phyloP scores from a whole-genome alignment of 2,329 filamentous ascomycete species.

The Rhexocercosporidium sp. region DNA sequence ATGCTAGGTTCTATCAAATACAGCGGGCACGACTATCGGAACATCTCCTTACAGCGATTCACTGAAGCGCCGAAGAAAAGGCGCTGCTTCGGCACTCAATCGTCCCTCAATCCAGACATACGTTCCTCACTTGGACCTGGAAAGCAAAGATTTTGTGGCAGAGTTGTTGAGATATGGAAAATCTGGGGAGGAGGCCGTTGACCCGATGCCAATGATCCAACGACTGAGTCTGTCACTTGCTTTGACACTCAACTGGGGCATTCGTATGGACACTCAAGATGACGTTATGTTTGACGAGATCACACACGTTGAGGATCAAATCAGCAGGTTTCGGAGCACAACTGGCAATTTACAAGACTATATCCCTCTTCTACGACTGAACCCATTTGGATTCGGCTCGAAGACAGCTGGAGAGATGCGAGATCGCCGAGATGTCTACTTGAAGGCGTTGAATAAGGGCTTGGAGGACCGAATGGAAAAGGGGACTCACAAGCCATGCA shows the following conservation, averaged over 20 bases:
- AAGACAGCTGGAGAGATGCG: constrained; percentile 64
- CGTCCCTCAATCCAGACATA: constrained; percentile 68
- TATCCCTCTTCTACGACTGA: constrained; percentile 62
- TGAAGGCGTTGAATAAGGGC: constrained; percentile 60
- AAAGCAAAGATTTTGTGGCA: constrained; percentile 65
- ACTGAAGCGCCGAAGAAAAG: constrained; percentile 67
- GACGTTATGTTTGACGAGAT: constrained; percentile 66
- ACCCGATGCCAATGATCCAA: constrained; percentile 73
- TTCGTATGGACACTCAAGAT: constrained; percentile 63
- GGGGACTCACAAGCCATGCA: constrained; percentile 66
- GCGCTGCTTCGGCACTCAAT: constrained; percentile 68
- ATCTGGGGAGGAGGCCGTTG: constrained; percentile 57
- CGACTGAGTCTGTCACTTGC: constrained; percentile 66
- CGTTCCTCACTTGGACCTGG: constrained; percentile 64
- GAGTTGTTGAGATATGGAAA: constrained; percentile 64
- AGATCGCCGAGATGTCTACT: constrained; percentile 62
- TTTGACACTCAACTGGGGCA: constrained; percentile 70
- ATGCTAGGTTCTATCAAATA: constrained; percentile 63
- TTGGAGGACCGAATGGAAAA: constrained; percentile 65
- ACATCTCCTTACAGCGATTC: constrained; percentile 71
- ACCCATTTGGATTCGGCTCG: constrained; percentile 65
- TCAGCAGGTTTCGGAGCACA: constrained; percentile 63
- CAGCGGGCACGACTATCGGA: constrained; percentile 70
- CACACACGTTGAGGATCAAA: constrained; percentile 65
- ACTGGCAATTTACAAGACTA: constrained; percentile 67